Percentiles rank a stretch among this genome's conserved stretches.
Conservation (phyloP, 2,329 filamentous ascomycete species). For the Acrodontium crateriforme region DNA sequence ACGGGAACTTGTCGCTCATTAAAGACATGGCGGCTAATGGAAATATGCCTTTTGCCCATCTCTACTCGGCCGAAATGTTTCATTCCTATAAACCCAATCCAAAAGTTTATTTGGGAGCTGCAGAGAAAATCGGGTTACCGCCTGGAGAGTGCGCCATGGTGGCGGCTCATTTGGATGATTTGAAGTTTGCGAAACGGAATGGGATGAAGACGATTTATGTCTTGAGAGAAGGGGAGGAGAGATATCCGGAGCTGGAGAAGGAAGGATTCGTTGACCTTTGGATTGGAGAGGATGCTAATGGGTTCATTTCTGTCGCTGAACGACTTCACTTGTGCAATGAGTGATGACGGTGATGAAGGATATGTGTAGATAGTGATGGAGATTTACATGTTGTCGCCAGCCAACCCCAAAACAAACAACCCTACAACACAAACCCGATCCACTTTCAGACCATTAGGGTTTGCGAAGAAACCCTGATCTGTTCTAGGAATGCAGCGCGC, state of each 20-base stretch:
- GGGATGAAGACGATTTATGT: slow-evolving; percentile 64
- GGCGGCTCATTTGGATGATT: slow-evolving; percentile 58
- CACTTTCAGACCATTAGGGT: not conserved
- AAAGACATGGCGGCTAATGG: slow-evolving; percentile 47
- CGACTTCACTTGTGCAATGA: slow-evolving; percentile 18
- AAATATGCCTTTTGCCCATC: slow-evolving; percentile 44
- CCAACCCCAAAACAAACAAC: not conserved
- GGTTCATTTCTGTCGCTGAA: slow-evolving; percentile 35
- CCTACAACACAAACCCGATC: slow-evolving; percentile 6
- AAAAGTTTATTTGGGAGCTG: slow-evolving; percentile 54
- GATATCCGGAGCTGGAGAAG: slow-evolving; percentile 38
- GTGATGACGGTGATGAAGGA: slow-evolving; percentile 2
- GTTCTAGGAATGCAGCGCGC: too few species aligned
- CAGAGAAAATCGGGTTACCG: slow-evolving; percentile 39
- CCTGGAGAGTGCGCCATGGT: slow-evolving; percentile 58
- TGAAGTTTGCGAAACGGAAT: slow-evolving; percentile 48
- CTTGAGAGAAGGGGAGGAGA: slow-evolving; percentile 53
- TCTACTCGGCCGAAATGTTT: slow-evolving; percentile 58
- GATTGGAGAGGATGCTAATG: slow-evolving; percentile 36
- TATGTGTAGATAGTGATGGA: slow-evolving; percentile 1
- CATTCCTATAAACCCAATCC: slow-evolving; percentile 60
- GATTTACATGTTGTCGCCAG: not conserved
- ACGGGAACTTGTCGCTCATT: slow-evolving; percentile 55
- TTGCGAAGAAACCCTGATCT: too few species aligned
- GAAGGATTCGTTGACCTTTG: slow-evolving; percentile 53